A percentile compares a stretch with the other conserved stretches of the same genome.
These are phyloP conservation scores for Phytophthora crassamura DNA, from an alignment of 352 stramenopile species.

Conservation along the genomic window DNA sequence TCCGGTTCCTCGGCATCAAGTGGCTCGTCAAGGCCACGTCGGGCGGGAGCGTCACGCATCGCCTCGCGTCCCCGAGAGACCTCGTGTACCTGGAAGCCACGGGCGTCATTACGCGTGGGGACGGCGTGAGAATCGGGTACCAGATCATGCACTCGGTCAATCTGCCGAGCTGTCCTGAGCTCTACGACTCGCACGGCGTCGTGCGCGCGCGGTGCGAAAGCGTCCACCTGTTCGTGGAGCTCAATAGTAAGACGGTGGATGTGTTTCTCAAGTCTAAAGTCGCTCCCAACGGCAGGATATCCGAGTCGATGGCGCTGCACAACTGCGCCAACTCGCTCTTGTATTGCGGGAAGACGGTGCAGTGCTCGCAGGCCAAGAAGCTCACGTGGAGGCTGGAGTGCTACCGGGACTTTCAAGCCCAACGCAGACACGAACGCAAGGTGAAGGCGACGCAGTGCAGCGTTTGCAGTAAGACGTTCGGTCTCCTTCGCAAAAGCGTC, in stretches of 20 bases:
- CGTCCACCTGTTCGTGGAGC: slow-evolving; percentile 51
- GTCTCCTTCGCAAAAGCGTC: slow-evolving; percentile 38
- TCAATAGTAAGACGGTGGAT: slow-evolving; percentile 39
- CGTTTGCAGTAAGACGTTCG: slow-evolving; percentile 54
- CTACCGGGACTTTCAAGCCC: slow-evolving; percentile 24
- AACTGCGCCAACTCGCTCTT: slow-evolving; percentile 48
- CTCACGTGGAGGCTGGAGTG: slow-evolving; percentile 49
- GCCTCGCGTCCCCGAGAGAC: slow-evolving; percentile 50
- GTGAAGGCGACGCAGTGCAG: slow-evolving; percentile 38
- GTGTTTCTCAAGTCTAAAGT: slow-evolving; percentile 48
- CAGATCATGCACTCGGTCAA: slow-evolving; percentile 71
- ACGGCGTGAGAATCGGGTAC: slow-evolving; percentile 68
- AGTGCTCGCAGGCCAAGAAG: slow-evolving; percentile 65
- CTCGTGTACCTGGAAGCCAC: slow-evolving; percentile 76
- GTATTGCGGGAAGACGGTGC: slow-evolving; percentile 49
- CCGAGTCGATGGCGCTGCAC: slow-evolving; percentile 35
- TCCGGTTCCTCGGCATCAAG: slow-evolving; percentile 73
- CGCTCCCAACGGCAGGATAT: slow-evolving; percentile 38
- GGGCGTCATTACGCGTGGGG: slow-evolving; percentile 55
- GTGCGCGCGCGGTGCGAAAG: slow-evolving; percentile 48
- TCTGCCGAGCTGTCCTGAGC: slow-evolving; percentile 44
- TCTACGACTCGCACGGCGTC: slow-evolving; percentile 40
- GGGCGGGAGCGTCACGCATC: slow-evolving; percentile 45
- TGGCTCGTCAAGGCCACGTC: slow-evolving; percentile 65
- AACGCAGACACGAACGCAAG: slow-evolving; percentile 27